phyloP scores from a whole-genome alignment of 2,329 filamentous ascomycete species.

The Aureobasidium sp. region DNA sequence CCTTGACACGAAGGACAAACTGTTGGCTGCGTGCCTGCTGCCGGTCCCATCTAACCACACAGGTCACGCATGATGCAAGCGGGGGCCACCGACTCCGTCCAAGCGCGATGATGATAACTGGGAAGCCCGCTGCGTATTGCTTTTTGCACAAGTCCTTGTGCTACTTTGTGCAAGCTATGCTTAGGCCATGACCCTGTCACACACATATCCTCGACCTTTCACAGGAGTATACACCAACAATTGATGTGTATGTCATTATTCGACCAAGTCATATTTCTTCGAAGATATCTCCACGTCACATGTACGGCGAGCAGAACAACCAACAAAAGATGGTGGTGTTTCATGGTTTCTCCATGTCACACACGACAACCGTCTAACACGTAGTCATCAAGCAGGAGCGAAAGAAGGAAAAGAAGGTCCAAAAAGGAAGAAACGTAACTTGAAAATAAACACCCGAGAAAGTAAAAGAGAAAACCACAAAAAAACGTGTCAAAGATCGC shows the following conservation, averaged over 20 bases:
- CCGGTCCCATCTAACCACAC: neutral
- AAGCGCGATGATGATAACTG: neutral
- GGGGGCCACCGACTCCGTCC: neutral
- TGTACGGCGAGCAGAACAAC: neutral
- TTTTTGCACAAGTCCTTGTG: neutral
- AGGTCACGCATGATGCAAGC: slow-evolving; percentile 11
- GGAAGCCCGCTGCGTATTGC: neutral
- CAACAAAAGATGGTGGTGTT: neutral
- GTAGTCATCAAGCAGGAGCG: neutral
- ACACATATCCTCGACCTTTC: neutral
- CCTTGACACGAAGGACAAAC: neutral
- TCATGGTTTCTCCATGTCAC: neutral
- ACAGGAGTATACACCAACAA: neutral
- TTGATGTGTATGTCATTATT: neutral
- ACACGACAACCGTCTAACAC: neutral
- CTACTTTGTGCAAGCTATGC: neutral
- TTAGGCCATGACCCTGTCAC: neutral
- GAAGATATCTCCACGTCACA: neutral
- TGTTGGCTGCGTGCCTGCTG: neutral
- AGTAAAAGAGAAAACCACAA: slow-evolving; percentile 1
- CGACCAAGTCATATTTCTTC: fast-evolving
- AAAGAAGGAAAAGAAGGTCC: neutral
- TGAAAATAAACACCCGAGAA: neutral
- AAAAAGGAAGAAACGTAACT: neutral
- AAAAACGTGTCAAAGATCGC: slow-evolving; percentile 9